Percentiles rank a stretch among this genome's conserved stretches.
These are phyloP conservation scores for Terana coerulea DNA, from an alignment of 768 basidiomycete genomes.

Conservation along the genomic window DNA sequence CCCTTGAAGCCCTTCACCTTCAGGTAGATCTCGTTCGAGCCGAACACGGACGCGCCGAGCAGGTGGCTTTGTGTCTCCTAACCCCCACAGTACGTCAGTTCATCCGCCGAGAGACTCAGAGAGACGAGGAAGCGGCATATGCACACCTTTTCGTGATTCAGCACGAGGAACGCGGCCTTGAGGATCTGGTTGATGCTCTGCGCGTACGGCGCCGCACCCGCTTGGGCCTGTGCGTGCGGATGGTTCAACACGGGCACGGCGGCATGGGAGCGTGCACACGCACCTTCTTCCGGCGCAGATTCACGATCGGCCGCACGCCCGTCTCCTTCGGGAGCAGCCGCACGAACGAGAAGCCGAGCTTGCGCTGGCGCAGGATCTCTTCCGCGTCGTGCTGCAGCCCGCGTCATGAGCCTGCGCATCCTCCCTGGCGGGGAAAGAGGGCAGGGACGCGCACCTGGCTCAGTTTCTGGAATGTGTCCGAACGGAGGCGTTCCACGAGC, in stretches of 20 bases:
- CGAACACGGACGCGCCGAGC: slow-evolving; percentile 80
- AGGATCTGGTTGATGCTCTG: slow-evolving; percentile 87
- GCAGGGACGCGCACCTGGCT: slow-evolving; percentile 51
- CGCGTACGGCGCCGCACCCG: slow-evolving; percentile 21
- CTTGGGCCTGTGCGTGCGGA: too few relatives aligned
- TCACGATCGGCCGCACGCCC: slow-evolving; percentile 93
- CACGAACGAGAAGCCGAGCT: slow-evolving; percentile 80
- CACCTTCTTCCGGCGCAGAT: slow-evolving; percentile 61
- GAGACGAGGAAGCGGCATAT: not conserved
- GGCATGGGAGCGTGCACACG: not conserved
- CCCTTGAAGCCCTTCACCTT: slow-evolving; percentile 71
- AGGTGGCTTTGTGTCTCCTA: slow-evolving; percentile 61
- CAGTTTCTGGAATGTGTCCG: slow-evolving; percentile 67
- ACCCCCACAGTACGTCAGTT: not conserved
- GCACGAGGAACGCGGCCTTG: slow-evolving; percentile 78
- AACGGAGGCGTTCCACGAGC: slow-evolving; percentile 68
- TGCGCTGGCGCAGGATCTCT: slow-evolving; percentile 65
- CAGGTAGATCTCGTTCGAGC: slow-evolving; percentile 76
- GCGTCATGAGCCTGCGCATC: not conserved
- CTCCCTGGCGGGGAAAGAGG: not conserved
- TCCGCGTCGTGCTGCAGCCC: slow-evolving; percentile 53
- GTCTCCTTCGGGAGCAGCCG: slow-evolving; percentile 92
- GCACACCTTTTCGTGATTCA: slow-evolving; percentile 82
- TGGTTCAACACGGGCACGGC: not conserved
- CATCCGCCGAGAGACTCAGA: not conserved